These are phyloP conservation scores for Uronychia binucleata DNA, from an alignment of 73 alveolate genomes.

Conservation along the genomic window DNA sequence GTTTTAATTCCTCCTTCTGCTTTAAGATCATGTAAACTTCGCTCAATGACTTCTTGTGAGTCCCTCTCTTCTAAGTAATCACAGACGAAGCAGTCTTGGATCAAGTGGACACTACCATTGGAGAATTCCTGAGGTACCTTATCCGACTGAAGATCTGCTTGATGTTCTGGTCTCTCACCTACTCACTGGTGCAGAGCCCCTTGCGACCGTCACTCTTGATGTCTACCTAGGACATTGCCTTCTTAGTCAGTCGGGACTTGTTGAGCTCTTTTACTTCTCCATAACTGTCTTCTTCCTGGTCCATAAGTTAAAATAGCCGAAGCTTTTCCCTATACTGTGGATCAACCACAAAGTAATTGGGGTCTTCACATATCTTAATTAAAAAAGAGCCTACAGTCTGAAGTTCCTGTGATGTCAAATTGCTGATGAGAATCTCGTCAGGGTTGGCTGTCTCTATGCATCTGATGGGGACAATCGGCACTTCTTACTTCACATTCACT, in stretches of 20 bases:
- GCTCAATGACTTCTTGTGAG: background rate
- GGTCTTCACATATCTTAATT: background rate
- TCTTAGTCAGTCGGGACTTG: background rate
- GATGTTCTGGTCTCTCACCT: background rate
- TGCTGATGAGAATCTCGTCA: background rate
- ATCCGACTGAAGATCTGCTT: background rate
- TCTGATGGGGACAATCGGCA: too few species aligned
- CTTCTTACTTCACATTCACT: too few species aligned
- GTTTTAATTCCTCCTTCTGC: background rate
- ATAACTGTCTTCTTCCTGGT: background rate
- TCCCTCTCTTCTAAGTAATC: background rate
- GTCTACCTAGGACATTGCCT: background rate
- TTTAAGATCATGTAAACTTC: background rate
- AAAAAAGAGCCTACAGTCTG: background rate
- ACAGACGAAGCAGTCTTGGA: background rate
- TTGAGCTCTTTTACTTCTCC: background rate
- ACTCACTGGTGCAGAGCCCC: background rate
- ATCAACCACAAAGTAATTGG: background rate
- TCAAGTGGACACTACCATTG: background rate
- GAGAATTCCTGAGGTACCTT: background rate
- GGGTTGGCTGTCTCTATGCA: background rate
- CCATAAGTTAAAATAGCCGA: background rate
- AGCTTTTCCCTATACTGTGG: background rate
- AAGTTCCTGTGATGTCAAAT: background rate
- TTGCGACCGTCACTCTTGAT: background rate